phyloP scores from a whole-genome alignment of 129 eudicot species.

The sunflower (Helianthus annuus) region DNA sequence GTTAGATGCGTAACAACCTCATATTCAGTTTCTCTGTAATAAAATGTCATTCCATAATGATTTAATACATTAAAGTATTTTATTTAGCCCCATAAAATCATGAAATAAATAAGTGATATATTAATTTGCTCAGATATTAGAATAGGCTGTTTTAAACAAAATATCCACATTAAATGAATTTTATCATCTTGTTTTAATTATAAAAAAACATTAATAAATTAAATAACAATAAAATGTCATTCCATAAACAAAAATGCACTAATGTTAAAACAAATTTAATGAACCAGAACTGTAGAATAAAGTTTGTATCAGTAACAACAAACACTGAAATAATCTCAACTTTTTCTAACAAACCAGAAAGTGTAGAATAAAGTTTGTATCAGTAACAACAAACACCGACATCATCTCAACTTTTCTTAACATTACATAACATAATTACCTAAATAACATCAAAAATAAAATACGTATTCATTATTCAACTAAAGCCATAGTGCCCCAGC shows the following conservation, averaged over 20 bases:
- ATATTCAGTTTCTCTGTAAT: no score
- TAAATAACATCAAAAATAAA: not conserved
- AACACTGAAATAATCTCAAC: not conserved
- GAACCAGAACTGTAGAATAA: not conserved
- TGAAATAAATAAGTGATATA: not conserved
- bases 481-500: constrained; percentile 85
- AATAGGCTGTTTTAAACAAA: not conserved
- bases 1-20: no score
- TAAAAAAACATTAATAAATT: no score
- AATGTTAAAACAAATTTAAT: not conserved
- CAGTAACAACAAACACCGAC: no score
- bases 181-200: no score
- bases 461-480: not conserved
- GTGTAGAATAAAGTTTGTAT: not conserved
- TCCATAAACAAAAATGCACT: not conserved
- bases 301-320: not conserved
- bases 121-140: not conserved
- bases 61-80: no score
- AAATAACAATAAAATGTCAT: not conserved
- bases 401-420: not conserved
- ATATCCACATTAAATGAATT: not conserved
- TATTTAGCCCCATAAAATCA: not conserved
- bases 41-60: no score
- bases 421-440: not conserved
- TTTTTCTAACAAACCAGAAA: not conserved